Base-by-base conservation (phyloP, 495 filamentous ascomycete genomes). In the Podospora anserina region DNA sequence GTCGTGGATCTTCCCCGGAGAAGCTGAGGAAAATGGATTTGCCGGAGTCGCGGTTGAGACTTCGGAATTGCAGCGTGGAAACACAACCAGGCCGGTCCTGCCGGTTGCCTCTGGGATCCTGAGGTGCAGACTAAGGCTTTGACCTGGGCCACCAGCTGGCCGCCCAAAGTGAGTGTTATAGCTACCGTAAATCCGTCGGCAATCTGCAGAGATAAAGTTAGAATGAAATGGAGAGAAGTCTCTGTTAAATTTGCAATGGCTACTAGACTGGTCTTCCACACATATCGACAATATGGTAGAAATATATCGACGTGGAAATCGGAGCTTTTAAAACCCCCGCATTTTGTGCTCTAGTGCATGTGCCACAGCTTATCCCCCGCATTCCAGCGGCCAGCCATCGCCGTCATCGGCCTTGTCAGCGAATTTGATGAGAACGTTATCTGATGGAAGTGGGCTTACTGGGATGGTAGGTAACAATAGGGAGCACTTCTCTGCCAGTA, bases 11-110 rank as follows among this genome's bases (percentile, higher is more conserved):
- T 20, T 20, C 39, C 62, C 63, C 9, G 11, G 18, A 34, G 30
- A 39, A 55, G 2, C 30, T 5, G 65, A 66, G 74, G 74, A 72
- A 76, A 74, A 76, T 76, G 69, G 64, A 76, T 76, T 69, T 72
- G 70, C 74, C 74, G 74, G 32, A 30, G 9, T 49, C 39, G 39
- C 39, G 39, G 39, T 49, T 49, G 39, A 49, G 39, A 11, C 39
- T 49, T 49, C 15, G 39, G 39, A 13, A 49, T 2, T 49, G 9
- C 39, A 49, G 39, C 39, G 39, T 49, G 39, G 39, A 49, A 49
- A 49, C 39, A 49, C 7, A 13, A 49, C 39, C 39, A 49, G 39
- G 39, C 39, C 39, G 39, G 39, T 49, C 39, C 39, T 49, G 9
- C 39, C 39, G 39, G 39, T 49, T 49, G 39, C 39, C 39, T 49